These are phyloP conservation scores for Neohortaea acidophila DNA, from an alignment of 495 filamentous ascomycete genomes.

Conservation along the genomic window DNA sequence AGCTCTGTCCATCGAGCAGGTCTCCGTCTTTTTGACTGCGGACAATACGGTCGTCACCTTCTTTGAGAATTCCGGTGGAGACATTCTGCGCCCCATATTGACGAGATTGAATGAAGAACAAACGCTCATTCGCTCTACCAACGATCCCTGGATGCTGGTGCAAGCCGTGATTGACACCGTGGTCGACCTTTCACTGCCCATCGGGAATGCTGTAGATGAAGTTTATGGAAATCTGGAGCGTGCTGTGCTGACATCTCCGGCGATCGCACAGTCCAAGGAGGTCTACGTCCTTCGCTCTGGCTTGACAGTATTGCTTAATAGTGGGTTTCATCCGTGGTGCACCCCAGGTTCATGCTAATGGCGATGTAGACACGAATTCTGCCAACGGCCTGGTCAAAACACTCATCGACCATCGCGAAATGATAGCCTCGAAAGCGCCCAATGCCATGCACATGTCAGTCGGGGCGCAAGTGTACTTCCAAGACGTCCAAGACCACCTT, in stretches of 20 bases:
- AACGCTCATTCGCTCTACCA: slow-evolving; percentile 66
- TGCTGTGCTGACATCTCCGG: slow-evolving; percentile 65
- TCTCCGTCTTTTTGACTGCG: slow-evolving; percentile 45
- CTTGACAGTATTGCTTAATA: slow-evolving; percentile 57
- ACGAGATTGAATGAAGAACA: slow-evolving; percentile 54
- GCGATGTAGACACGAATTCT: slow-evolving; percentile 67
- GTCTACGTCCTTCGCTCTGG: slow-evolving; percentile 77
- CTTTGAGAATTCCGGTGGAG: slow-evolving; percentile 73
- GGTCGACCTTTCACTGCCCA: slow-evolving; percentile 44
- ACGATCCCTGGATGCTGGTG: slow-evolving; percentile 74
- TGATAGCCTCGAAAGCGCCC: not conserved
- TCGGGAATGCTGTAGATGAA: slow-evolving; percentile 49
- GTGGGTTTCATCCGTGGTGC: no score
- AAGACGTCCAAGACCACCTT: slow-evolving; percentile 66
- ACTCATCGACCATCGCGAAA: slow-evolving; percentile 59
- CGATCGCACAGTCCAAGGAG: slow-evolving; percentile 56
- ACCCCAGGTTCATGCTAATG: no score
- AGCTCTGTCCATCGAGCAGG: slow-evolving; percentile 68
- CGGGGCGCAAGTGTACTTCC: slow-evolving; percentile 53
- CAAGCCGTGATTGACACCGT: slow-evolving; percentile 58
- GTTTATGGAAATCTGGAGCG: slow-evolving; percentile 72
- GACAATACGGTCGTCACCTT: slow-evolving; percentile 52
- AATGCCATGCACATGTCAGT: slow-evolving; percentile 31
- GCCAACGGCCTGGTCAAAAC: slow-evolving; percentile 65
- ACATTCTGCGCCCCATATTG: slow-evolving; percentile 69